These are phyloP conservation scores for Aspergillus bombycis DNA, from an alignment of 2,329 filamentous ascomycete genomes.

Conservation along the genomic window DNA sequence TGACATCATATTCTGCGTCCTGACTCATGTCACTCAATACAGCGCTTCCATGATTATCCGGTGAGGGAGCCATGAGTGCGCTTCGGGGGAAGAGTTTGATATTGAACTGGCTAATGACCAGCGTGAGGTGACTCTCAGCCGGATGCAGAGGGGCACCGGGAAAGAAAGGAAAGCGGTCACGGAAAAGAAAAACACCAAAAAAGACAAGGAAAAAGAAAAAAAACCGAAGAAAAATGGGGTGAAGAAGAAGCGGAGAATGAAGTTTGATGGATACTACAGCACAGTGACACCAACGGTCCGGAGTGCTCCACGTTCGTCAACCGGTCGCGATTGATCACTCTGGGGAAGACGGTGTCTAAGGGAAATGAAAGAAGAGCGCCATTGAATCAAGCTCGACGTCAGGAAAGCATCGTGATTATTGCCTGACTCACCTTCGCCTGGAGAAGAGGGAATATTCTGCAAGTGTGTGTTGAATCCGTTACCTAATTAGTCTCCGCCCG, in stretches of 20 bases:
- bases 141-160: neutral
- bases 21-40: neutral
- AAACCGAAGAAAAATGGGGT: neutral
- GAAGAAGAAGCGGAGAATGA: neutral
- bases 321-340: neutral
- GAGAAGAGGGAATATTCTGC: neutral
- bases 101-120: neutral
- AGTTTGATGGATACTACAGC: neutral
- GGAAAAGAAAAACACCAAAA: neutral
- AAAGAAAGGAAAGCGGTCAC: slow-evolving; percentile 1
- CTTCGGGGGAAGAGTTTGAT: neutral
- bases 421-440: slow-evolving; percentile 1
- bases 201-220: neutral
- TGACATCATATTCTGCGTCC: slow-evolving; percentile 8
- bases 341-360: neutral
- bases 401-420: neutral
- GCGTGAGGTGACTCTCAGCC: neutral
- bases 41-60: neutral
- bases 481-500: neutral
- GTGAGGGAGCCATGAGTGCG: neutral
- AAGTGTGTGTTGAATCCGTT: neutral
- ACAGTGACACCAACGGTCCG: neutral
- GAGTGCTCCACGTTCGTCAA: neutral
- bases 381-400: neutral
- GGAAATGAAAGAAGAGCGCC: neutral